phyloP scores from a whole-genome alignment of 1,284 basidiomycete genomes.

The Abortiporus biennis region DNA sequence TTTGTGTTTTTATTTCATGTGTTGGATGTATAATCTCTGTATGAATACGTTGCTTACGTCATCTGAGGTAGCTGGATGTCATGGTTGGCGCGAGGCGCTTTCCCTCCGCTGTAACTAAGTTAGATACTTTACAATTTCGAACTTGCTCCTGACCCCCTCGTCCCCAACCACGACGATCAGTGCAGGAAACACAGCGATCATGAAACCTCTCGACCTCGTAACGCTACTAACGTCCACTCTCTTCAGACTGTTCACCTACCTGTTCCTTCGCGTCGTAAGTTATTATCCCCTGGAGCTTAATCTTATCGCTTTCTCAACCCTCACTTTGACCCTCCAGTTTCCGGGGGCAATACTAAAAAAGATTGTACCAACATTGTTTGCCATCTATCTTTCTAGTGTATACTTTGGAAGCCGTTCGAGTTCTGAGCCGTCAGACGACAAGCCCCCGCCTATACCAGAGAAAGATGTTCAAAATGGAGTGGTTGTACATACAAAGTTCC shows the following conservation, averaged over 20 bases:
- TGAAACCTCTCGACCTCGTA: conserved; percentile 2
- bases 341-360: conserved; percentile 6
- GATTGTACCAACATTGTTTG: conserved; percentile 10
- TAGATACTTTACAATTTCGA: no score
- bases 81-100: no score
- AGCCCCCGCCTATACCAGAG: no score
- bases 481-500: not conserved
- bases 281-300: not conserved
- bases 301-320: not conserved
- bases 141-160: no score
- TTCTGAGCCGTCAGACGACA: no score
- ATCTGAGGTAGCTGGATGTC: no score
- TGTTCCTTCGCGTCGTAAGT: conserved; percentile 16
- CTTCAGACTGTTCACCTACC: conserved; percentile 11
- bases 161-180: no score
- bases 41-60: not conserved
- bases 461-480: no score
- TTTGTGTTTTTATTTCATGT: conserved; percentile 3
- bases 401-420: no score
- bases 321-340: conserved; percentile 7
- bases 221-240: conserved; percentile 11
- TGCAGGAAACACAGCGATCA: no score
- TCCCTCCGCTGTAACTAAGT: not conserved
- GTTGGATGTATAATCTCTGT: not conserved
- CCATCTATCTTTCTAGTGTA: conserved; percentile 9